A percentile compares a stretch with the other conserved stretches of the same genome.
Conservation (phyloP, 2,329 filamentous ascomycete species). For the Penicillium brasilianum region DNA sequence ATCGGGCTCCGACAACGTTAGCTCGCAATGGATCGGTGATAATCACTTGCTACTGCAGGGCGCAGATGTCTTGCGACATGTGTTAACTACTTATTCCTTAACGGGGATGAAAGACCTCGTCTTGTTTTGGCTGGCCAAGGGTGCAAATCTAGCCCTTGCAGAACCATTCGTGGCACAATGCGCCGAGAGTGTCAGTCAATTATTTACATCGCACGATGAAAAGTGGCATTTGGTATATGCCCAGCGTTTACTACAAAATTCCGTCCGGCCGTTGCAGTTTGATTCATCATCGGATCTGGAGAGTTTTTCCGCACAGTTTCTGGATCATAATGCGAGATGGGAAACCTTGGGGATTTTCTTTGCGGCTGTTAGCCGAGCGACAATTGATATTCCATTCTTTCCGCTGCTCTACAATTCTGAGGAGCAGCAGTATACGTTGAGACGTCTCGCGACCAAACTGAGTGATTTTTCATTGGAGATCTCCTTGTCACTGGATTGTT, state of each 20-base stretch:
- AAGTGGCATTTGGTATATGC: conserved; percentile 34
- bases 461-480: conserved; percentile 46
- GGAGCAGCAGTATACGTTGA: conserved; percentile 33
- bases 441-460: conserved; percentile 34
- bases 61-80: conserved; percentile 32
- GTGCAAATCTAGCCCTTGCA: conserved; percentile 33
- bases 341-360: conserved; percentile 49
- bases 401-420: conserved; percentile 36
- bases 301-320: conserved; percentile 31
- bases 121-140: conserved; percentile 33
- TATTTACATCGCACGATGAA: conserved; percentile 31
- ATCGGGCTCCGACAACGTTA: conserved; percentile 12
- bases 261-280: conserved; percentile 26
- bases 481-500: conserved; percentile 37
- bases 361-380: conserved; percentile 42
- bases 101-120: conserved; percentile 33
- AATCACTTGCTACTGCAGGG: conserved; percentile 32
- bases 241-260: conserved; percentile 29
- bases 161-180: conserved; percentile 33
- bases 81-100: conserved; percentile 28
- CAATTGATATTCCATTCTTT: conserved; percentile 39
- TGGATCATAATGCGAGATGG: conserved; percentile 42
- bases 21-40: conserved; percentile 26
- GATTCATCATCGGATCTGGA: conserved; percentile 20
- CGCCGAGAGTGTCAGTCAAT: conserved; percentile 29